Percentiles rank a stretch among this genome's conserved stretches.
Conservation (phyloP, 495 filamentous ascomycete species). For the Barbatosphaeria neglecta region DNA sequence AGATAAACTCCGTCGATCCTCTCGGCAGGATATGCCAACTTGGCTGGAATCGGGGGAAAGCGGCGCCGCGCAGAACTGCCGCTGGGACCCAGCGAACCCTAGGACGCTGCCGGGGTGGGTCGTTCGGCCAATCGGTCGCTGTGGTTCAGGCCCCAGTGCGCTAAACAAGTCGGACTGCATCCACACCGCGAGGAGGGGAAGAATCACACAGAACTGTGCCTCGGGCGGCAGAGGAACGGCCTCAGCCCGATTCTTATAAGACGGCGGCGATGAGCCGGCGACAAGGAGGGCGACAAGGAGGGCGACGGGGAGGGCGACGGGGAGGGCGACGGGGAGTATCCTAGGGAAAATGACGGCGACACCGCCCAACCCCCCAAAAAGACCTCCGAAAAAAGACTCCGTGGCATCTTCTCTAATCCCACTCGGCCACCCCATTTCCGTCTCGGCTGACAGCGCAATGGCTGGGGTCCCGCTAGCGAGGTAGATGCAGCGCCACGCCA, state of each 20-base stretch:
- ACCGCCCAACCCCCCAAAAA: too few relatives aligned
- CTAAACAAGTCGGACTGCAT: background rate
- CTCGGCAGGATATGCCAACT: background rate
- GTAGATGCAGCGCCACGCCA: too few relatives aligned
- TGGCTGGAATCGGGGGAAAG: background rate
- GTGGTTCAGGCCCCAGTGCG: background rate
- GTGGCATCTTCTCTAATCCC: background rate
- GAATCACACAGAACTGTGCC: background rate
- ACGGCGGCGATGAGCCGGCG: too few relatives aligned
- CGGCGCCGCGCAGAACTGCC: background rate
- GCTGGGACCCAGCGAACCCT: background rate
- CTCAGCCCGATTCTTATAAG: background rate
- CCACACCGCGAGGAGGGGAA: background rate
- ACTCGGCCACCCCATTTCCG: background rate
- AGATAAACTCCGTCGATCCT: background rate
- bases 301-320: too few relatives aligned
- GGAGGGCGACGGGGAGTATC: too few relatives aligned
- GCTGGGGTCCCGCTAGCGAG: too few relatives aligned
- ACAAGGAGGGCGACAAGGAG: too few relatives aligned
- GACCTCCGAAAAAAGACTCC: background rate
- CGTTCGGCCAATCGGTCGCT: background rate
- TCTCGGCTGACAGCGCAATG: background rate
- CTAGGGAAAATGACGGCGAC: too few relatives aligned
- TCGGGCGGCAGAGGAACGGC: background rate
- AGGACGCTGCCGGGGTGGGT: background rate